Evolutionary conservation across 1,139 yeast genomes (phyloP).

Genomic region (Pichia sp.): DNA sequence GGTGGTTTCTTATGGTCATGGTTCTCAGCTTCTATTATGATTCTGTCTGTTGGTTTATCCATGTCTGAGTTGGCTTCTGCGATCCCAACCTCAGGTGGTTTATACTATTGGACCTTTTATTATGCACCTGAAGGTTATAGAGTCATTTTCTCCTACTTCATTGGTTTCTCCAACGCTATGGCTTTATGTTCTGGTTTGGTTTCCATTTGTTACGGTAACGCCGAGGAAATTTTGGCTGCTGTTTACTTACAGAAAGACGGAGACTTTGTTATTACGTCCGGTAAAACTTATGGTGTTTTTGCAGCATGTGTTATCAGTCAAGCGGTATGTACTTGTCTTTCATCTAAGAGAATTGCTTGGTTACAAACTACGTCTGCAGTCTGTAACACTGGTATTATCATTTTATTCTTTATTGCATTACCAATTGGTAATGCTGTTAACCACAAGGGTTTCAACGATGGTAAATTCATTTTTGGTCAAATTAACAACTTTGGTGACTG

Average conservation of each 20-base stretch:
- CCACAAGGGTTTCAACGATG: constrained; percentile 30
- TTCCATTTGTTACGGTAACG: constrained; percentile 51
- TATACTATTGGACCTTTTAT: constrained; percentile 49
- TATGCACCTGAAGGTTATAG: constrained; percentile 42
- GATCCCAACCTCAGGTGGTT: constrained; percentile 66
- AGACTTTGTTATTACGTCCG: constrained; percentile 37
- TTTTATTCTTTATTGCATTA: constrained; percentile 56
- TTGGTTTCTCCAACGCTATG: constrained; percentile 52
- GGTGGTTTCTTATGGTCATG: constrained; percentile 62
- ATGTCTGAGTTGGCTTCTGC: constrained; percentile 59
- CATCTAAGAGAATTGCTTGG: constrained; percentile 45
- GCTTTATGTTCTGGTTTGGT: constrained; percentile 52
- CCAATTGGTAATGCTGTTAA: constrained; percentile 41
- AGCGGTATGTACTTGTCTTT: constrained; percentile 37
- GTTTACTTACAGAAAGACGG: constrained; percentile 41
- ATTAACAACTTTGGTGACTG: constrained; percentile 48
- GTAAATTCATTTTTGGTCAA: constrained; percentile 46
- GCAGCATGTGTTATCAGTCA: constrained; percentile 43
- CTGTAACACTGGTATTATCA: constrained; percentile 45
- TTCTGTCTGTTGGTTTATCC: constrained; percentile 41
- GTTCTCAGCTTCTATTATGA: constrained; percentile 45
- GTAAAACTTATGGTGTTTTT: constrained; percentile 46
- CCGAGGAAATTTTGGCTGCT: constrained; percentile 44
- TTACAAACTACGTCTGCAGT: constrained; percentile 54
- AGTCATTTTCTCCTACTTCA: constrained; percentile 42